Percentiles rank a stretch among this genome's conserved stretches.
These are phyloP conservation scores for Fusarium sacchari DNA, from an alignment of 2,329 filamentous ascomycete species.

Conservation along the genomic window DNA sequence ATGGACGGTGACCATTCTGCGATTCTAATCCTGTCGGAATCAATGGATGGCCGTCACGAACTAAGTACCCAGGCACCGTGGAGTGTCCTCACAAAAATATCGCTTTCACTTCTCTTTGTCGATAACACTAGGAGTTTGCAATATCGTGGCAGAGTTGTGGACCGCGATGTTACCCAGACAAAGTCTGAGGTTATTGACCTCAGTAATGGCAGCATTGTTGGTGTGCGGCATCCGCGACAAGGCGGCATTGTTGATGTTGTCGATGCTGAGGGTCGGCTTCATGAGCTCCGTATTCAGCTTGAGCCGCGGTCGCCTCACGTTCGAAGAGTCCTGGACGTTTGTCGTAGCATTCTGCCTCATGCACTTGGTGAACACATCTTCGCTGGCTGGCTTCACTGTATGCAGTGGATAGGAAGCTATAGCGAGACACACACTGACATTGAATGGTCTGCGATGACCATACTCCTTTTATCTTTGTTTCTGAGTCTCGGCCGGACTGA, in stretches of 20 bases:
- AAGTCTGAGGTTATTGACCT: constrained; percentile 59
- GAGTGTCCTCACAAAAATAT: constrained; percentile 75
- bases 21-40: constrained; percentile 75
- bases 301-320: constrained; percentile 73
- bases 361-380: constrained; percentile 69
- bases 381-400: constrained; percentile 77
- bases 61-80: constrained; percentile 80
- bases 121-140: constrained; percentile 70
- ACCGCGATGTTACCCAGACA: constrained; percentile 61
- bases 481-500: constrained; percentile 64
- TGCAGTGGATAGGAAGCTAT: constrained; percentile 72
- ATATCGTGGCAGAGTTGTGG: constrained; percentile 61
- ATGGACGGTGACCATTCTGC: constrained; percentile 73
- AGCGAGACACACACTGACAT: constrained; percentile 58
- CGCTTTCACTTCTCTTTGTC: constrained; percentile 68
- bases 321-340: constrained; percentile 67
- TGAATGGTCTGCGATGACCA: constrained; percentile 76
- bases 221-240: constrained; percentile 67
- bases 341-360: constrained; percentile 71
- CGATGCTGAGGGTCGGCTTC: constrained; percentile 68
- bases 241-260: constrained; percentile 73
- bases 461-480: constrained; percentile 72
- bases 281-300: constrained; percentile 75
- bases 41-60: constrained; percentile 70
- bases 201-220: constrained; percentile 59